Percentiles rank a stretch among this genome's conserved stretches.
These are phyloP conservation scores for Toxicodendron radicans DNA, from an alignment of 345 rosid genomes.

Conservation along the genomic window DNA sequence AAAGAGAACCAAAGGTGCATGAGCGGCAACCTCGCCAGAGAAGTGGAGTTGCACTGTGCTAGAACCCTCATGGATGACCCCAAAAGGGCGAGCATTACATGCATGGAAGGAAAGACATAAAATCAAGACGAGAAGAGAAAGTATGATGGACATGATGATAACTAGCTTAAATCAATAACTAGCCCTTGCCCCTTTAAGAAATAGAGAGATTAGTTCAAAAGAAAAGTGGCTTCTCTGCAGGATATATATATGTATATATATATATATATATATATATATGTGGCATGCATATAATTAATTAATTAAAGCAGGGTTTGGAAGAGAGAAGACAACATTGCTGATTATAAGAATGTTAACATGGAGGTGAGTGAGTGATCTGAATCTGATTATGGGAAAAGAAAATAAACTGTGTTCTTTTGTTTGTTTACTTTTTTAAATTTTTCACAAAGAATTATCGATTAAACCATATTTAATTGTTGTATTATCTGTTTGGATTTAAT, in stretches of 20 bases:
- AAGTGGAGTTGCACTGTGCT: not conserved
- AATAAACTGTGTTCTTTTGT: not conserved
- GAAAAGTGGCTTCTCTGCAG: not conserved
- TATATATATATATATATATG: no score
- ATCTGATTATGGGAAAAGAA: not conserved
- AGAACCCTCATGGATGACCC: constrained; percentile 6
- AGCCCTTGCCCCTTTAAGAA: not conserved
- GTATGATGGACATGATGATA: constrained; percentile 21
- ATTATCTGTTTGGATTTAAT: no score
- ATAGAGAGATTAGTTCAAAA: not conserved
- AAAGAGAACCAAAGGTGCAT: not conserved
- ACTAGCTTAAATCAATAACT: not conserved
- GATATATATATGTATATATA: no score
- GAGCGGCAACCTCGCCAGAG: constrained; percentile 18
- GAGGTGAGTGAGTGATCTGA: not conserved
- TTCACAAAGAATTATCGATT: no score
- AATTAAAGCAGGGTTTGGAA: not conserved
- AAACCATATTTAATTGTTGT: no score
- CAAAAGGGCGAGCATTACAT: constrained; percentile 39
- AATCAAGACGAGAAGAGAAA: constrained; percentile 27
- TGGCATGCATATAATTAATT: not conserved
- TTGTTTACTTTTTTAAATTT: no score
- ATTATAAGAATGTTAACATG: constrained; percentile 4
- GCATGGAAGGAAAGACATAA: constrained; percentile 33
- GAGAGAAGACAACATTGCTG: not conserved